Evolutionary conservation across 148 eudicot genomes (phyloP).

Genomic region (Salicornia ramosissima): DNA sequence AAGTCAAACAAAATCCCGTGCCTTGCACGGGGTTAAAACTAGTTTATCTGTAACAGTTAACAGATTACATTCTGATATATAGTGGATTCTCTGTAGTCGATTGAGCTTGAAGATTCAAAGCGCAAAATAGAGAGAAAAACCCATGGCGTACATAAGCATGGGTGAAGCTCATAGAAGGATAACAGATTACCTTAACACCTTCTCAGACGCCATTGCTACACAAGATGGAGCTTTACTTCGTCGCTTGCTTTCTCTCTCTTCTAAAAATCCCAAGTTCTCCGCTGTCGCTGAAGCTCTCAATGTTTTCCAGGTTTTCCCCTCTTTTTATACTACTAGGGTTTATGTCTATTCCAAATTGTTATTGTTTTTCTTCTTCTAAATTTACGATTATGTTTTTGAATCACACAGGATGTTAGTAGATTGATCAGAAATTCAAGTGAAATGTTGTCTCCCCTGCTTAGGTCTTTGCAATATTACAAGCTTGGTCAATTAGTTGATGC

Average conservation of each 20-base stretch:
- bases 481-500: constrained; percentile 66
- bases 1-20: too few relatives aligned
- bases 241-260: constrained; percentile 65
- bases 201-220: constrained; percentile 60
- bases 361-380: neutral
- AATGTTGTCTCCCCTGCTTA: constrained; percentile 58
- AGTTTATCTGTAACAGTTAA: too few relatives aligned
- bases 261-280: constrained; percentile 48
- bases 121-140: neutral
- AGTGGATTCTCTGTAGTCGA: too few relatives aligned
- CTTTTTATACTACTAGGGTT: constrained; percentile 17
- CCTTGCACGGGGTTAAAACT: too few relatives aligned
- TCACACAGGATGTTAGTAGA: constrained; percentile 62
- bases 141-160: constrained; percentile 80
- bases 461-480: constrained; percentile 71
- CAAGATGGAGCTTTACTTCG: constrained; percentile 70
- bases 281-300: constrained; percentile 83
- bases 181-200: constrained; percentile 57
- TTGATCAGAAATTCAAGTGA: constrained; percentile 66
- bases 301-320: constrained; percentile 58
- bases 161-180: constrained; percentile 91
- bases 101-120: too few relatives aligned
- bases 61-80: too few relatives aligned
- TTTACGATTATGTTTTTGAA: neutral
- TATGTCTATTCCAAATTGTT: neutral